Evolutionary conservation across 1,284 basidiomycete genomes (phyloP), one percentile per base, ranked within the genome.

Genomic region (Golubevia pallescens): DNA sequence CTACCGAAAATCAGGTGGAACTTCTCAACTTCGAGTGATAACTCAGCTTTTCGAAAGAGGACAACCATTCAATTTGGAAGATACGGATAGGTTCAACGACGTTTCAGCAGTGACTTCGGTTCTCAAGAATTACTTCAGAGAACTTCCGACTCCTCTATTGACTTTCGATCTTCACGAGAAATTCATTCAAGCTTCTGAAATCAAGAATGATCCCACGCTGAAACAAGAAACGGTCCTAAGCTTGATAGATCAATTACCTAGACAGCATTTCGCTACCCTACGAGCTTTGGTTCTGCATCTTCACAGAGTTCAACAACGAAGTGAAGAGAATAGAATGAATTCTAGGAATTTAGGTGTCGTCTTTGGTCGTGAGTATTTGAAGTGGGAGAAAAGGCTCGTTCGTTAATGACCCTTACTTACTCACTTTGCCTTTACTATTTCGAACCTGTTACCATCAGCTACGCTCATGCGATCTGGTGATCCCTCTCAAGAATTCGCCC

Each of bases 331-430:
- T 86, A 88, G 95, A 62, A 99, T 99, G 97, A 94, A 91, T 60
- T 92, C 94, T 2, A 90, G 94, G 71, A 99, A 99, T 80, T 87
- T 99, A 20, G 97, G 97, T n/a, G 94, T 98, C n/a, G 95, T 99
- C 54, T 98, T 99, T 87, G 97, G 97, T 74, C 96, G 95, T 97
- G 86, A 88, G 94, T 91, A 3, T 28, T 20, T 16, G 32, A 21
- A 32, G 24, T 6, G 23, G 60, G 13, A 20, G 60, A 19, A n/a
- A 19, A 8, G 10, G 55, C 7, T 57, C 53, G 13, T 10, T 48
- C 32, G 0, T 6, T 63, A 38, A 60, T 61, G 23, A 59, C 57
- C 42, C 34, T 67, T 13, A 56, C 64, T 20, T 59, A 59, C 28
- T 23, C 58, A 52, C 62, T 56, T 28, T 32, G 51, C 38, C 6